Base-by-base conservation (phyloP, 805 yeast genomes). In the Candida vaughaniae region DNA sequence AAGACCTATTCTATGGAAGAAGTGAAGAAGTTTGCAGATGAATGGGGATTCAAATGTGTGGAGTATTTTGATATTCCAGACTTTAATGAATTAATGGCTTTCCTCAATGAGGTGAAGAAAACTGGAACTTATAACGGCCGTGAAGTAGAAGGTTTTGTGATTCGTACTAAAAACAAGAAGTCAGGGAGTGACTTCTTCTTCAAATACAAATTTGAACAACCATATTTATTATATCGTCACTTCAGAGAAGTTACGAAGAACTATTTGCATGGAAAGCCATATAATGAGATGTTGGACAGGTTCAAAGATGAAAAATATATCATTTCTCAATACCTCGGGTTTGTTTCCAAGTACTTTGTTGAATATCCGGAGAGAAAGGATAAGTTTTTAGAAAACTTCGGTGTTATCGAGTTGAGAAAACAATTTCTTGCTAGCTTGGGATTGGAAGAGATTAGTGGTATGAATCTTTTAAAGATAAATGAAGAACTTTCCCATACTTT, bases 131-230 rank as follows among this genome's bases (percentile, higher is more conserved):
- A 78, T 59, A 64, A 84, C 1, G 80, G 76, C 1, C 64, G 70
- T 25, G 96, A 88, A 46, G 74, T 86, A 6, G 99, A 93, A 62
- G 99, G 99, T 0, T 93, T 91, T 65, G 99, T 93, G 1, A 70
- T 93, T 3, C 71, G 99, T 38, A 78, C 90, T 49, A 69, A 72
- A 31, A 39, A 48, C 6, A 45, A 42, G 12, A 42, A 32, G 12
- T 7, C 9, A 7, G 29, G 33, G 7, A 27, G 36, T 3, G 41
- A 45, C 1, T 88, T 75, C 51, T 86, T 91, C 60, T 93, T 89
- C 77, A 93, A 93, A 62, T 93, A 69, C 66, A 93, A 93, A 60
- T 93, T 93, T 58, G 95, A 89, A 48, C 95, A 93, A 61, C 99
- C 99, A 0, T 93, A 93, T 55, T 63, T 89, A 30, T 73, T 93